Percentiles rank a stretch among this genome's conserved stretches.
Evolutionary conservation across 306 rosid species (phyloP).

Genomic region (Pyrus betulifolia): DNA sequence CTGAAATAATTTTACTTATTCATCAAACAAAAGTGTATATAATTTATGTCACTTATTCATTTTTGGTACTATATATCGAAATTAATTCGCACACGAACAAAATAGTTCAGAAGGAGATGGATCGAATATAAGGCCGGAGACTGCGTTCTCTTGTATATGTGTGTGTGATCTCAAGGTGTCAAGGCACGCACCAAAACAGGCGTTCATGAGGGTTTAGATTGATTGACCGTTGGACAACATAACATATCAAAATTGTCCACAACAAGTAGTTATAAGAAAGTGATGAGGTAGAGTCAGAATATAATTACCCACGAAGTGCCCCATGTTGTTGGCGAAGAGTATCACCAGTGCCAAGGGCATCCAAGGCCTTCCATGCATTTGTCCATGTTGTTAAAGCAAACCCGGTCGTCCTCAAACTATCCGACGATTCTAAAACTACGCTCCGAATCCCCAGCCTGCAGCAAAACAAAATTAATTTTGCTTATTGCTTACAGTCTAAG

Average conservation of each 20-base stretch:
- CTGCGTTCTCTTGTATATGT: too few species aligned
- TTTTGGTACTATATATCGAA: too few species aligned
- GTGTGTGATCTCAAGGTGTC: too few species aligned
- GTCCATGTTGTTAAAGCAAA: slow-evolving; percentile 53
- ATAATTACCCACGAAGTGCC: slow-evolving; percentile 32
- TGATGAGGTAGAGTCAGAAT: background rate
- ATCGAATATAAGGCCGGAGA: too few species aligned
- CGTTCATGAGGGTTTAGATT: too few species aligned
- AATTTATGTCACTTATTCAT: background rate
- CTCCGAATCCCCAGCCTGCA: slow-evolving; percentile 52
- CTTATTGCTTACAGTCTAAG: background rate
- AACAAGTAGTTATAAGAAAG: background rate
- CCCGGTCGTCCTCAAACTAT: slow-evolving; percentile 48
- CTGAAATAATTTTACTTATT: too few species aligned
- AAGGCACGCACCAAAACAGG: too few species aligned
- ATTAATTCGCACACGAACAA: too few species aligned
- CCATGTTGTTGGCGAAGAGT: slow-evolving; percentile 45
- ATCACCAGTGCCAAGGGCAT: slow-evolving; percentile 51
- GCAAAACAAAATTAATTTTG: background rate
- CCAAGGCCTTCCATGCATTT: slow-evolving; percentile 80
- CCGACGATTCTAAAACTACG: slow-evolving; percentile 61
- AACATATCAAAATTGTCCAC: background rate
- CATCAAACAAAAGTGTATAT: too few species aligned
- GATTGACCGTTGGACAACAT: background rate
- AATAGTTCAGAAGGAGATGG: background rate